These are phyloP conservation scores for Emmonsiellopsis sp. DNA, from an alignment of 2,329 filamentous ascomycete genomes.

Conservation along the genomic window DNA sequence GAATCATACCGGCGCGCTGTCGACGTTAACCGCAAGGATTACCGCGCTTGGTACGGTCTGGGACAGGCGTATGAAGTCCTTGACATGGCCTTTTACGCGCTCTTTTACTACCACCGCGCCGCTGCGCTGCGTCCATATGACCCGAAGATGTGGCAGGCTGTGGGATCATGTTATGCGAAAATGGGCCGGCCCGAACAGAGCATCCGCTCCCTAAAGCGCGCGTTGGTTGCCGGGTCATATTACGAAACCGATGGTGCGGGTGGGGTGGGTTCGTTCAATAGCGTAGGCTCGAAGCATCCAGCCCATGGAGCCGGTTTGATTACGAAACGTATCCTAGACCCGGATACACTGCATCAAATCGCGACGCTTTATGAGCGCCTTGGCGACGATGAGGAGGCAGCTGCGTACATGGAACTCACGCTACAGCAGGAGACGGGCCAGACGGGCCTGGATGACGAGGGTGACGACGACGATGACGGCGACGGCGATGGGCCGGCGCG, in stretches of 20 bases:
- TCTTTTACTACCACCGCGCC: conserved; percentile 97
- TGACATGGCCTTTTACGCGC: conserved; percentile 93
- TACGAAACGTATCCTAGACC: conserved; percentile 55
- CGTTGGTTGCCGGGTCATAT: conserved; percentile 77
- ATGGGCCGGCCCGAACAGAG: conserved; percentile 81
- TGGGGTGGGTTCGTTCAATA: conserved; percentile 16
- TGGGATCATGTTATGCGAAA: conserved; percentile 82
- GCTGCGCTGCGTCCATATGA: conserved; percentile 91
- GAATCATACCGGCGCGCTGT: conserved; percentile 93
- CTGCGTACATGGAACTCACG: conserved; percentile 91
- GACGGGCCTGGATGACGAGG: conserved; percentile 27
- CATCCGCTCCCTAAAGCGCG: conserved; percentile 90
- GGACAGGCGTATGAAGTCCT: conserved; percentile 96
- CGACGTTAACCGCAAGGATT: conserved; percentile 91
- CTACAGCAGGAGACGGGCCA: conserved; percentile 82
- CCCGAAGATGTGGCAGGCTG: conserved; percentile 97
- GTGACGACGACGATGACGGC: conserved; percentile 25
- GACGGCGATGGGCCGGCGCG: conserved; percentile 18
- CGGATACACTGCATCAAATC: conserved; percentile 83
- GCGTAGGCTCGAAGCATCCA: conserved; percentile 27
- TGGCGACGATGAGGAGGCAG: conserved; percentile 67
- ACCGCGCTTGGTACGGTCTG: conserved; percentile 94
- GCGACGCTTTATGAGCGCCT: conserved; percentile 79
- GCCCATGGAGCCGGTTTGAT: conserved; percentile 20
- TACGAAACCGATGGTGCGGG: conserved; percentile 53